These are phyloP conservation scores for Chlorella sorokiniana DNA, from an alignment of 139 green algal genomes.

Conservation along the genomic window DNA sequence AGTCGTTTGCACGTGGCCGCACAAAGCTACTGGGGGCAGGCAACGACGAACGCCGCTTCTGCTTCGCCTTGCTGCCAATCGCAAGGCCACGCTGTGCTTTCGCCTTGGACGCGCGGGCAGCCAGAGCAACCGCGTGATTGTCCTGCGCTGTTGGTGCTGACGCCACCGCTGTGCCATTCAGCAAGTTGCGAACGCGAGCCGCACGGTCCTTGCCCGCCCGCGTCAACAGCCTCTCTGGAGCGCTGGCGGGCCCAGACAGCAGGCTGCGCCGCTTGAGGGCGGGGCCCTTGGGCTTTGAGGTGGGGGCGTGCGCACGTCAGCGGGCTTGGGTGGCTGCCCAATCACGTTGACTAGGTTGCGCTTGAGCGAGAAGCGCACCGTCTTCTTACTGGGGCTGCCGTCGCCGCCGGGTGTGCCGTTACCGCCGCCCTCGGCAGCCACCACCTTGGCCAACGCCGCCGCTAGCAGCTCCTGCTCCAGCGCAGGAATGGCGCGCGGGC, in stretches of 20 bases:
- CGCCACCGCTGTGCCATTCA: background rate
- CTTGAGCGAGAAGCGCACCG: constrained; percentile 75
- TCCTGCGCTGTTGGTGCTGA: background rate
- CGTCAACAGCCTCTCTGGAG: constrained; percentile 22
- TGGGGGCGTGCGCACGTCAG: constrained; percentile 78
- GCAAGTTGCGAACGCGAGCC: background rate
- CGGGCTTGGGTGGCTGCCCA: constrained; percentile 63
- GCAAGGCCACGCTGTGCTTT: no score
- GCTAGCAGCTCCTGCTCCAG: constrained; percentile 29
- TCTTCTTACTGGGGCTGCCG: constrained; percentile 47
- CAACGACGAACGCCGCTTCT: constrained; percentile 1
- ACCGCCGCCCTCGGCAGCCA: background rate
- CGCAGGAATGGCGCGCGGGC: no score
- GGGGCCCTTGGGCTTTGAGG: constrained; percentile 64
- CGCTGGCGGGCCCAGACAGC: background rate
- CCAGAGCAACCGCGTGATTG: no score
- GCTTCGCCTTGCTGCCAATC: constrained; percentile 5
- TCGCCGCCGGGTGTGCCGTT: background rate
- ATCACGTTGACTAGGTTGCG: constrained; percentile 79
- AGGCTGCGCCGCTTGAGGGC: constrained; percentile 42
- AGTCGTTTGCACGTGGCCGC: background rate
- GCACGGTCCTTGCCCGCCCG: background rate
- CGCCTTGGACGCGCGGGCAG: background rate
- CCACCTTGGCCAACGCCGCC: constrained; percentile 6
- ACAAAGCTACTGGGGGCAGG: constrained; percentile 7